These are phyloP conservation scores for Colletotrichum destructivum DNA, from an alignment of 2,329 filamentous ascomycete species.

Conservation along the genomic window DNA sequence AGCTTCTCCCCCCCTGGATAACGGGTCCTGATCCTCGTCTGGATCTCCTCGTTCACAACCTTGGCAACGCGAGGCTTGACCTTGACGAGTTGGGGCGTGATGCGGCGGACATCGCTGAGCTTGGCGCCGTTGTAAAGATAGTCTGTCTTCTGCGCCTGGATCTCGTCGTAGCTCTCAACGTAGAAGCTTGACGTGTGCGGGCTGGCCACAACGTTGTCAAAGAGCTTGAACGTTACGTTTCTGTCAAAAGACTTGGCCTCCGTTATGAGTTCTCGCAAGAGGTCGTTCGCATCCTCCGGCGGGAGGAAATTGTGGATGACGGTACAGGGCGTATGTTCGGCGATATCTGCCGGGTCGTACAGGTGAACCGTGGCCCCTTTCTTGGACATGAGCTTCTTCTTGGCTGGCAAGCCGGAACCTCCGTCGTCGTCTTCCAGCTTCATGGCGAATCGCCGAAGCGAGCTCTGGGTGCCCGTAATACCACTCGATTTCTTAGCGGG, in stretches of 20 bases:
- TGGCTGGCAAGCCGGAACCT: slow-evolving; percentile 46
- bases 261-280: slow-evolving; percentile 82
- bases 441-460: slow-evolving; percentile 68
- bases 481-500: slow-evolving; percentile 53
- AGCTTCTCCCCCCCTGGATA: slow-evolving; percentile 83
- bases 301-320: slow-evolving; percentile 94
- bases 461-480: slow-evolving; percentile 72
- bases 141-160: slow-evolving; percentile 79
- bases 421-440: slow-evolving; percentile 24
- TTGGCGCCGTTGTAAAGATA: slow-evolving; percentile 89
- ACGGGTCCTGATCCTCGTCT: slow-evolving; percentile 75
- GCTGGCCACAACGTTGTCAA: slow-evolving; percentile 87
- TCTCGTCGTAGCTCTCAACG: slow-evolving; percentile 81
- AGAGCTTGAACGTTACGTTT: slow-evolving; percentile 82
- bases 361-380: slow-evolving; percentile 89
- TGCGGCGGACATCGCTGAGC: slow-evolving; percentile 81
- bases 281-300: slow-evolving; percentile 76
- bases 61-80: slow-evolving; percentile 80
- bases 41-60: slow-evolving; percentile 85
- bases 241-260: slow-evolving; percentile 81
- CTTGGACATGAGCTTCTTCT: slow-evolving; percentile 73
- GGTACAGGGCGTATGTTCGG: slow-evolving; percentile 88
- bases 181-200: slow-evolving; percentile 90
- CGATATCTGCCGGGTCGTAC: slow-evolving; percentile 85
- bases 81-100: slow-evolving; percentile 80